A percentile compares a stretch with the other conserved stretches of the same genome.
phyloP scores from a whole-genome alignment of 306 rosid genomes.

The Carpinus fangiana region DNA sequence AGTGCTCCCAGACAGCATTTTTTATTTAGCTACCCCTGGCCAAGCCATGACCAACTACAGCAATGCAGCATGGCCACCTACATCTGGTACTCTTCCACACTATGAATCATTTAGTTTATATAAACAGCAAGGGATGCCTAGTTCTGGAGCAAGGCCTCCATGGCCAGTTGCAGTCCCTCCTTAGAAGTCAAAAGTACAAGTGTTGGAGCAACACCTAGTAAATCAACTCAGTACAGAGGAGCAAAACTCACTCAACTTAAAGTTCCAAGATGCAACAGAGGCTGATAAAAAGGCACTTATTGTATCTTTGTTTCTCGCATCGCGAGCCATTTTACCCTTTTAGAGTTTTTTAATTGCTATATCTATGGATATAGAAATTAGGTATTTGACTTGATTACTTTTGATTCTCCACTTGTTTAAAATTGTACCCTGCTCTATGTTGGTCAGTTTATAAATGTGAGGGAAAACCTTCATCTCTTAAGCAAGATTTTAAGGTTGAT shows the following conservation, averaged over 20 bases:
- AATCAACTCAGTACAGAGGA: conserved; percentile 86
- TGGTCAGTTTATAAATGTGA: no score
- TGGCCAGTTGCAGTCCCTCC: conserved; percentile 56
- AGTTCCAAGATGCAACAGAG: conserved; percentile 81
- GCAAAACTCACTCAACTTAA: conserved; percentile 66
- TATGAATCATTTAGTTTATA: conserved; percentile 15
- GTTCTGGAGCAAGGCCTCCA: conserved; percentile 71
- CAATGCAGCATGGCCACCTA: conserved; percentile 65
- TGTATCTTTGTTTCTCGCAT: conserved; percentile 20
- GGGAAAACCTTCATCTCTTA: no score
- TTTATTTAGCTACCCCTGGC: conserved; percentile 60
- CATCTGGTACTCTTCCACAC: conserved; percentile 51
- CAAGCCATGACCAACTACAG: conserved; percentile 50
- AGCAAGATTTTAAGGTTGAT: no score
- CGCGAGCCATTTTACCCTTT: not conserved
- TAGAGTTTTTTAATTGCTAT: not conserved
- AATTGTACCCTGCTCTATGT: not conserved
- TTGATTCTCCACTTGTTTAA: conserved; percentile 2
- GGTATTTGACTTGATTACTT: not conserved
- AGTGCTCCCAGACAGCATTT: conserved; percentile 67
- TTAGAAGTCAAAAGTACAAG: conserved; percentile 71
- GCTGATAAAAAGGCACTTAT: conserved; percentile 78
- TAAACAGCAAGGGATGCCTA: conserved; percentile 55
- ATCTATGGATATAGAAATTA: not conserved
- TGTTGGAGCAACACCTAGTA: conserved; percentile 81